These are phyloP conservation scores for Hibiscus tridactylites DNA, from an alignment of 345 rosid species.

Conservation along the genomic window DNA sequence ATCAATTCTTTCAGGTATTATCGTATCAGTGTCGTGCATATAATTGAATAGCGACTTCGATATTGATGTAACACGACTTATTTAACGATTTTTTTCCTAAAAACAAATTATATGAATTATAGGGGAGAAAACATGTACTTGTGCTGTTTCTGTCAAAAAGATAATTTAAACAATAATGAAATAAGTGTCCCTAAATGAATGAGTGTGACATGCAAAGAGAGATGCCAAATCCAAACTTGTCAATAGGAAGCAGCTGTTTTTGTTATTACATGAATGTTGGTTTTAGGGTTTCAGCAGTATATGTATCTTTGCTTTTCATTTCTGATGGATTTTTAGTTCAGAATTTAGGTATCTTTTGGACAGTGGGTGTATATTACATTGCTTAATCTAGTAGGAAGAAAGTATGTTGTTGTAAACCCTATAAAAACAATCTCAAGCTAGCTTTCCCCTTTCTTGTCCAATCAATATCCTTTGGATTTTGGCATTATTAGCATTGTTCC, in stretches of 20 bases:
- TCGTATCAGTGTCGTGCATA: too few relatives aligned
- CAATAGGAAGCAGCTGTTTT: background rate
- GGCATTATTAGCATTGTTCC: background rate
- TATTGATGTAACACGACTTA: background rate
- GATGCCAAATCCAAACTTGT: slow-evolving; percentile 8
- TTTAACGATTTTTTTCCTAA: background rate
- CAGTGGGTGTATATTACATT: background rate
- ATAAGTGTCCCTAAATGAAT: background rate
- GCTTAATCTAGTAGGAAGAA: slow-evolving; percentile 1
- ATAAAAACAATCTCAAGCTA: background rate
- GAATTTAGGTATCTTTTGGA: background rate
- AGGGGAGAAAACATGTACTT: background rate
- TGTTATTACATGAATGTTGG: slow-evolving; percentile 37
- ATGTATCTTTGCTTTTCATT: slow-evolving; percentile 16
- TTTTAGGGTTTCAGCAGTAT: background rate
- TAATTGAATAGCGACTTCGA: too few relatives aligned
- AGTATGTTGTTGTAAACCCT: background rate
- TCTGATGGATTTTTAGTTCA: background rate
- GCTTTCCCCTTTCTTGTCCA: background rate
- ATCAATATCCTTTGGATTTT: background rate
- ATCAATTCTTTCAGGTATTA: too few relatives aligned
- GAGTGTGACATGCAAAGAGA: slow-evolving; percentile 14
- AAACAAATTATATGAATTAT: background rate
- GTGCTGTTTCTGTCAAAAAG: slow-evolving; percentile 10
- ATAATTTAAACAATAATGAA: background rate